Conservation (phyloP, 1,284 basidiomycete genomes). For the Leccinum glutinopallens region DNA sequence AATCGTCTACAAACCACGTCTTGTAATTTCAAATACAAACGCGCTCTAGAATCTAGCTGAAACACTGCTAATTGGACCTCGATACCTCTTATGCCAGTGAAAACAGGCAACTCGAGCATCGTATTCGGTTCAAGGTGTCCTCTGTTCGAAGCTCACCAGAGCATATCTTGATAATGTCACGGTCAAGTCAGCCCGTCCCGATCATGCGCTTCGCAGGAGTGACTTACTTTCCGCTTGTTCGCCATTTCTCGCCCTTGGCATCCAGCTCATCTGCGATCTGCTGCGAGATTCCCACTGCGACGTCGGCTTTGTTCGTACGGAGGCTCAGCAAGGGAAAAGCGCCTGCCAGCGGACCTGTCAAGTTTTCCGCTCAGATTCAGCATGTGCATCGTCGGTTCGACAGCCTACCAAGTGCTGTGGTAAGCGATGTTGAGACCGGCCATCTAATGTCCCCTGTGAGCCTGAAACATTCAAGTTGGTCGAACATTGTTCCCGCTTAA, state of each 20-base stretch:
- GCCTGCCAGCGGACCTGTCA: constrained; percentile 74
- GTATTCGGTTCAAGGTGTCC: constrained; percentile 9
- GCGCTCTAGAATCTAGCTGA: background rate
- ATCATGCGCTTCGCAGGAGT: background rate
- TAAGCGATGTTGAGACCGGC: constrained; percentile 83
- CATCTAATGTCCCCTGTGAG: constrained; percentile 89
- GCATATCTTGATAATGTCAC: constrained; percentile 27
- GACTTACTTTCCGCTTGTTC: constrained; percentile 78
- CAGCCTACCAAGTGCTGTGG: constrained; percentile 70
- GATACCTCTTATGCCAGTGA: background rate
- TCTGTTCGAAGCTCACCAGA: constrained; percentile 35
- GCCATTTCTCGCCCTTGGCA: constrained; percentile 71
- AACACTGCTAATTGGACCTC: background rate
- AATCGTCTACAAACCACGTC: background rate
- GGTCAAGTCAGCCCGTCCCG: background rate
- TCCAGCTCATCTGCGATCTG: constrained; percentile 71
- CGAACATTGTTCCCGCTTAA: constrained; percentile 28
- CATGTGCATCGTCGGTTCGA: background rate
- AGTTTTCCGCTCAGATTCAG: constrained; percentile 10
- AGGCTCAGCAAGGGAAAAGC: constrained; percentile 82
- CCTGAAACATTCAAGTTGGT: constrained; percentile 44
- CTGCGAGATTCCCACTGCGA: constrained; percentile 78
- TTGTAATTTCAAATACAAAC: background rate
- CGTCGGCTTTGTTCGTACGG: constrained; percentile 96
- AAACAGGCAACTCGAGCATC: background rate